Base-by-base conservation (phyloP, 75 land plant genomes). In the Selaginella moellendorffii region DNA sequence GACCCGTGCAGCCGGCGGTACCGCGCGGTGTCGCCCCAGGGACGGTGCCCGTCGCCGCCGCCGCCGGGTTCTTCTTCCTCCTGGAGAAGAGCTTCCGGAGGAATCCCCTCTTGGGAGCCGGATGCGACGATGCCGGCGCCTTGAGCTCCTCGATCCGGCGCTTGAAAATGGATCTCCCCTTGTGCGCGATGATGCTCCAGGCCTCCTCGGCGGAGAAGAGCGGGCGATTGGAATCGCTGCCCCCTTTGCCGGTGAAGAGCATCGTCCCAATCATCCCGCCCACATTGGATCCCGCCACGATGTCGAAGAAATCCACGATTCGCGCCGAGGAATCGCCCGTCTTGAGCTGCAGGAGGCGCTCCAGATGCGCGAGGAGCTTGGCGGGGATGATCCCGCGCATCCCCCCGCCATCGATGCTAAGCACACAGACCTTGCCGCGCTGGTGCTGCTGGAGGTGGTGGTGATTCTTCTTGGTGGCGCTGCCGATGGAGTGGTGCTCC, bases 341-440 rank as follows among this genome's bases (percentile, higher is more conserved):
- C 46, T 36, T 36, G 10, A 36, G 46, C 46, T 36, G 46, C 46
- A 36, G 14, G 46, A 36, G 46, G 5, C 14, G 5, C 46, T 36
- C 46, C 46, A 36, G 46, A 36, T 36, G 46, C 14, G 14, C 46
- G 10, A 36, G 46, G 2, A 85, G 69, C 14, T 71, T 65, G 2
- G 69, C 93, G 22, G 98, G 79, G 30, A 85, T 80, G 24, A 83
- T 66, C 53, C 74, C 76, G 58, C 71, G 36, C 68, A 79, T 69
- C 23, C 84, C 90, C 14, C 24, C 89, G 81, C 98, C 98, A 69
- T 93, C 98, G 36, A 93, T 83, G 75, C 83, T 74, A 27, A 90
- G 82, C 53, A 90, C 66, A 53, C 98, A 82, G 26, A 85, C 79
- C 64, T 85, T 88, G 2, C 88, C 80, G 0, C 84, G 27, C 30